phyloP scores from a whole-genome alignment of 129 eudicot genomes.

The Saposhnikovia divaricata region DNA sequence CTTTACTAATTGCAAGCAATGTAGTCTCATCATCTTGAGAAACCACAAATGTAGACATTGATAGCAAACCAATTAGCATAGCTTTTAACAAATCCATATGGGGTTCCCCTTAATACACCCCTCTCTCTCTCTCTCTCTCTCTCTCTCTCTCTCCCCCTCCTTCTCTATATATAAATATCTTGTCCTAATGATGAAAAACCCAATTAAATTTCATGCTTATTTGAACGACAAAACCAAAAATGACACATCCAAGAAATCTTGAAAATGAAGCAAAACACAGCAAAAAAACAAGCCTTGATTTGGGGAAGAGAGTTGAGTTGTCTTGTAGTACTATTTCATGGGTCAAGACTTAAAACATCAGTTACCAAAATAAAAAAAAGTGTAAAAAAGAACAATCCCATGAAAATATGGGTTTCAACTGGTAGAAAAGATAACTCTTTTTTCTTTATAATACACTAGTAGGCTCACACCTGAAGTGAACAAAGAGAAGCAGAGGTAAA shows the following conservation, averaged over 20 bases:
- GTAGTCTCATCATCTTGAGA: conserved; percentile 37
- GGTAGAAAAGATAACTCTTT: neutral
- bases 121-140: neutral
- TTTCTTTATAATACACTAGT: neutral
- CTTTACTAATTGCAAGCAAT: conserved; percentile 56
- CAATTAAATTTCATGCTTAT: neutral
- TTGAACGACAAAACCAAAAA: neutral
- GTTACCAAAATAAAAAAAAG: neutral
- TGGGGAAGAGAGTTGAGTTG: neutral
- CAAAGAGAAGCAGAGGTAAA: neutral
- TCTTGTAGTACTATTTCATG: neutral
- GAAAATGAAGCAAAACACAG: neutral
- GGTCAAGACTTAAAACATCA: neutral
- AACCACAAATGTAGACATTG: conserved; percentile 37
- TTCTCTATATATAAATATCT: neutral
- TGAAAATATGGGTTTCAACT: neutral
- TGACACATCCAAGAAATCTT: neutral
- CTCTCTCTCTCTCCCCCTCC: neutral
- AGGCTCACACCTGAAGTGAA: neutral
- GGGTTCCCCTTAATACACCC: neutral
- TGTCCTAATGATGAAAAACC: neutral
- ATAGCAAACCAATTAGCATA: conserved; percentile 45
- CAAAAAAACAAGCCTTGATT: neutral
- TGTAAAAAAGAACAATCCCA: neutral
- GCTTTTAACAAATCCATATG: conserved; percentile 19